A percentile compares a stretch with the other conserved stretches of the same genome.
Evolutionary conservation across 192 early-diverging fungal species (phyloP).

Genomic region (Helicostylum pulchrum): DNA sequence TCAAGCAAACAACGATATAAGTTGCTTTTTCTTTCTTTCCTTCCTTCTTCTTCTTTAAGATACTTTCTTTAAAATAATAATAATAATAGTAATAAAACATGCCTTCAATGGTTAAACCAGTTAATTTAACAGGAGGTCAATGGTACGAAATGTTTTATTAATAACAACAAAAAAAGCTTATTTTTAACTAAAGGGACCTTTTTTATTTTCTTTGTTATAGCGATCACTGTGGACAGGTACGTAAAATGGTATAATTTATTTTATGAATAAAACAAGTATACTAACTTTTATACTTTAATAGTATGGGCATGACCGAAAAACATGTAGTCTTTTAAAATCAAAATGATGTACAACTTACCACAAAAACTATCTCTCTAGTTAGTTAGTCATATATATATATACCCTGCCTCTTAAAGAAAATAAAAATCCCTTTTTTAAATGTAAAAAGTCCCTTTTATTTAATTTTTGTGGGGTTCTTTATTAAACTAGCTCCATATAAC

Average conservation of each 20-base stretch:
- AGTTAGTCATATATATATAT: no score
- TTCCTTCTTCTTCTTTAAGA: not conserved
- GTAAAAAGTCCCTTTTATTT: not conserved
- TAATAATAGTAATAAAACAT: not conserved
- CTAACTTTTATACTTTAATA: not conserved
- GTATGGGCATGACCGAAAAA: constrained; percentile 14
- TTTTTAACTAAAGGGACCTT: not conserved
- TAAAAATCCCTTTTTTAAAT: no score
- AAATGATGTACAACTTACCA: not conserved
- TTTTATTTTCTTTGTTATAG: not conserved
- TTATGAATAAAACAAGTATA: not conserved
- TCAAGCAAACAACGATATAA: no score
- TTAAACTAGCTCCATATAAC: constrained; percentile 66
- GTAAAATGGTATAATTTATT: not conserved
- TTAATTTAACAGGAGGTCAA: constrained; percentile 14
- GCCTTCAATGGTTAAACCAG: constrained; percentile 2
- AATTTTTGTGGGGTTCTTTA: no score
- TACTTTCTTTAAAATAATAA: constrained; percentile 6
- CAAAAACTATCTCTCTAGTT: no score
- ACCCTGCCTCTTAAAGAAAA: not conserved
- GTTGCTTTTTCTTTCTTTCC: not conserved
- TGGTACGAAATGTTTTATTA: constrained; percentile 11
- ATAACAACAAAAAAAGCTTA: not conserved
- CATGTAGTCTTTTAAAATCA: constrained; percentile 13
- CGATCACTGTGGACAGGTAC: constrained; percentile 17